Evolutionary conservation across 2,329 filamentous ascomycete genomes (phyloP).

Genomic region (Claviceps digitariae): DNA sequence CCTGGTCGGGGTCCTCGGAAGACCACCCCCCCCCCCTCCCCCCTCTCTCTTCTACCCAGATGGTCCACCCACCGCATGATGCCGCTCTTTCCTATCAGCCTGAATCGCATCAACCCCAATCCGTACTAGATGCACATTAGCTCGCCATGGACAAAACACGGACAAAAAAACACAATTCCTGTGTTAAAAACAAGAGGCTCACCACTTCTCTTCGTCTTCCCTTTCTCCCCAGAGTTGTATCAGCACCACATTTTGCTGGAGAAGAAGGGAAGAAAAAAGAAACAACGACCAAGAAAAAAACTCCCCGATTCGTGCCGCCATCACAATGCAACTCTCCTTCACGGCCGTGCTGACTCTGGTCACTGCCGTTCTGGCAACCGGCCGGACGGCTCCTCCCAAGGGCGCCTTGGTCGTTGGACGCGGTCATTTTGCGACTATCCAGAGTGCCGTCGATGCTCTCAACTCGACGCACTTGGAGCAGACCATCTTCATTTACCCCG

Average conservation of each 20-base stretch:
- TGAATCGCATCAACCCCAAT: background rate
- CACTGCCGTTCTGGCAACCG: background rate
- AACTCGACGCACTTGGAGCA: background rate
- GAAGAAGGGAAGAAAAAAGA: background rate
- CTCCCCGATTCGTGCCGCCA: too few relatives aligned
- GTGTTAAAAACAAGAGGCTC: background rate
- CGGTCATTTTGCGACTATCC: background rate
- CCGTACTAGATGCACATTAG: background rate
- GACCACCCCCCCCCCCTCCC: too few relatives aligned
- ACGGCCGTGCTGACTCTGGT: background rate
- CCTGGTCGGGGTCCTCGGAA: too few relatives aligned
- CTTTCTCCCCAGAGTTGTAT: background rate
- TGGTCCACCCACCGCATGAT: background rate
- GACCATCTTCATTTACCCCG: slow-evolving; percentile 1
- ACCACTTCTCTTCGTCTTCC: background rate
- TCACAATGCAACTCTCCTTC: too few relatives aligned
- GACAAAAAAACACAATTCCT: background rate
- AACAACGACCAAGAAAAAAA: background rate
- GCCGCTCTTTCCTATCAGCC: background rate
- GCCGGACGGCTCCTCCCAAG: background rate
- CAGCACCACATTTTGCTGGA: background rate
- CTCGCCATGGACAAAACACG: background rate
- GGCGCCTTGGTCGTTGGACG: background rate
- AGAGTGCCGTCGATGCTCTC: background rate
- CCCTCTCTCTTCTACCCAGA: too few relatives aligned